phyloP scores from a whole-genome alignment of 2,329 filamentous ascomycete genomes.

The Fusarium bulbicola region DNA sequence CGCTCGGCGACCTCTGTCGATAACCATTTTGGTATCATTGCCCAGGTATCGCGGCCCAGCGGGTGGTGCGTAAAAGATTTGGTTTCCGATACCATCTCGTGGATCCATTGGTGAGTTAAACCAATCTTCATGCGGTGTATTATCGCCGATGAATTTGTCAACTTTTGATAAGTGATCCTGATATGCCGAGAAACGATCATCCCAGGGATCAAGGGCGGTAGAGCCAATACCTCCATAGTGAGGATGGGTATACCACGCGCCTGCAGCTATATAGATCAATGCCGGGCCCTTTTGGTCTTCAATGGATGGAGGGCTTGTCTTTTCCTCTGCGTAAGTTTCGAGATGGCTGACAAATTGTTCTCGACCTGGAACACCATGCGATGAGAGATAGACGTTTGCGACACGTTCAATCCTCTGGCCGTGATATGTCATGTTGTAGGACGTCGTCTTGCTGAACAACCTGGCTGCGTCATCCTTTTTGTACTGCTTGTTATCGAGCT shows the following conservation, averaged over 20 bases:
- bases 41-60: conserved; percentile 35
- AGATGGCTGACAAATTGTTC: not conserved
- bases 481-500: not conserved
- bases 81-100: conserved; percentile 39
- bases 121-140: not conserved
- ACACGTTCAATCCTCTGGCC: not conserved
- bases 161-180: not conserved
- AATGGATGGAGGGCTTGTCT: not conserved
- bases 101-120: conserved; percentile 23
- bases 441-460: not conserved
- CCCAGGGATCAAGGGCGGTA: not conserved
- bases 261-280: not conserved
- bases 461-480: not conserved
- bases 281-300: not conserved
- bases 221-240: not conserved
- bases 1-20: conserved; percentile 7
- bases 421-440: conserved; percentile 1
- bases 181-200: not conserved
- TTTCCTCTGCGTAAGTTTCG: not conserved
- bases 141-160: not conserved
- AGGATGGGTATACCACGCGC: conserved; percentile 2
- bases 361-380: not conserved
- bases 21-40: not conserved
- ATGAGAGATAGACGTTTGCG: not conserved
- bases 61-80: conserved; percentile 41